phyloP scores from a whole-genome alignment of 257 asterid genomes.

The Rehmannia glutinosa region DNA sequence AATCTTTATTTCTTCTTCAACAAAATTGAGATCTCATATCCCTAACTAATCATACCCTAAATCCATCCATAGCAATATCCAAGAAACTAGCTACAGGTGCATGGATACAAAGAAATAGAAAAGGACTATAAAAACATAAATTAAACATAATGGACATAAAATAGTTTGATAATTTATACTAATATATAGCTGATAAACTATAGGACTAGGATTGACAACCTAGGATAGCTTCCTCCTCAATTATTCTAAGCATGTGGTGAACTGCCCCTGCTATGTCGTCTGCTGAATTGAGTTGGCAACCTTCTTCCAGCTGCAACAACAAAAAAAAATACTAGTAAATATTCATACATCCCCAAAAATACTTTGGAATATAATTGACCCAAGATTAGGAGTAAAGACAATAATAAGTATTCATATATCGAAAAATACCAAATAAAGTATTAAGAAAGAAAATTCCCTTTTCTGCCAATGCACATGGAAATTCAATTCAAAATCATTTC shows the following conservation, averaged over 20 bases:
- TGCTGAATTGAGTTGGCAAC: slow-evolving; percentile 84
- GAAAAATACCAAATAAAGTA: slow-evolving; percentile 16
- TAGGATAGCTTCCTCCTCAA: slow-evolving; percentile 75
- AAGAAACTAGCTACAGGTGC: background rate
- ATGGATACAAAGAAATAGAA: background rate
- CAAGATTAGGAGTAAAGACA: slow-evolving; percentile 16
- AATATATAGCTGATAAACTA: slow-evolving; percentile 15
- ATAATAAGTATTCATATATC: slow-evolving; percentile 7
- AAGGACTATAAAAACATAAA: slow-evolving; percentile 17
- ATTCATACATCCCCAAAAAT: slow-evolving; percentile 2
- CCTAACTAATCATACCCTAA: slow-evolving; percentile 19
- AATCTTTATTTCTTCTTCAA: background rate
- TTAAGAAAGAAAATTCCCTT: slow-evolving; percentile 14
- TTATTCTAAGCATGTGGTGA: slow-evolving; percentile 89
- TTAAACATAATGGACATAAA: slow-evolving; percentile 13
- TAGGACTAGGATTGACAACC: slow-evolving; percentile 53
- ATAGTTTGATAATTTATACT: slow-evolving; percentile 17
- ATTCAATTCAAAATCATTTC: background rate
- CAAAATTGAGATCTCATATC: slow-evolving; percentile 3
- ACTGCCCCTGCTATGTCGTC: slow-evolving; percentile 90
- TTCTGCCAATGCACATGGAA: slow-evolving; percentile 32
- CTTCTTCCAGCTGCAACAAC: slow-evolving; percentile 86
- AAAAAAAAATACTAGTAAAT: background rate
- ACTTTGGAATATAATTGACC: slow-evolving; percentile 3
- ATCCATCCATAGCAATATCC: slow-evolving; percentile 14